phyloP scores from a whole-genome alignment of 495 filamentous ascomycete genomes.

The Filosporella fistucella region DNA sequence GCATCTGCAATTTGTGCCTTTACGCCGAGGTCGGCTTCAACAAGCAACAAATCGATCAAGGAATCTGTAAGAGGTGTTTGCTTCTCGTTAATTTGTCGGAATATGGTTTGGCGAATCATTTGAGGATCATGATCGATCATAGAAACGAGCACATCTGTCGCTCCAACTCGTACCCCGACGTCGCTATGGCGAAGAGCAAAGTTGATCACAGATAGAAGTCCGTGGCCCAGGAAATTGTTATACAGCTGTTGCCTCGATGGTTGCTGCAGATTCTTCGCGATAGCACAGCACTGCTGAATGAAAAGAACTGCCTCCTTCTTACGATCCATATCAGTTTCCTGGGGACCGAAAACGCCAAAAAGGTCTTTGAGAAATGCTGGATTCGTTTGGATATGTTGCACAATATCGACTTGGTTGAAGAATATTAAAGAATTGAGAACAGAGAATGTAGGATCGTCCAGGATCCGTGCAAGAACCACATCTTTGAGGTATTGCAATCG shows the following conservation, averaged over 20 bases:
- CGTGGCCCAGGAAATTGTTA: slow-evolving; percentile 81
- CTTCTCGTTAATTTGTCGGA: slow-evolving; percentile 83
- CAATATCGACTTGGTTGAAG: slow-evolving; percentile 97
- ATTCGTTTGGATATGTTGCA: slow-evolving; percentile 84
- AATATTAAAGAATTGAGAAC: slow-evolving; percentile 98
- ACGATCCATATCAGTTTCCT: slow-evolving; percentile 57
- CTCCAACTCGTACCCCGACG: slow-evolving; percentile 81
- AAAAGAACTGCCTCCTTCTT: slow-evolving; percentile 95
- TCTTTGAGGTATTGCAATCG: slow-evolving; percentile 98
- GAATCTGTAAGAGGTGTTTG: slow-evolving; percentile 87
- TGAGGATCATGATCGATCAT: slow-evolving; percentile 94
- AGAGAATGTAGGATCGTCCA: slow-evolving; percentile 96
- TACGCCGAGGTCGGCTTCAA: slow-evolving; percentile 88
- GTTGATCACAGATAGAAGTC: slow-evolving; percentile 84
- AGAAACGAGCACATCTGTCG: slow-evolving; percentile 88
- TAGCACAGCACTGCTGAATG: slow-evolving; percentile 92
- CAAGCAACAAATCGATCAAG: slow-evolving; percentile 84
- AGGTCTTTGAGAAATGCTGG: slow-evolving; percentile 74
- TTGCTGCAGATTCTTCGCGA: slow-evolving; percentile 89
- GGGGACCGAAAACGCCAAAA: slow-evolving; percentile 78
- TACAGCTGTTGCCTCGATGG: slow-evolving; percentile 77
- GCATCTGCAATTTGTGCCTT: slow-evolving; percentile 96
- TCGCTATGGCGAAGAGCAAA: slow-evolving; percentile 84
- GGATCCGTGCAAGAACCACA: slow-evolving; percentile 89
- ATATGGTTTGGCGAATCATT: slow-evolving; percentile 90